These are phyloP conservation scores for Cutaneotrichosporon mucoides DNA, from an alignment of 1,284 basidiomycete species.

Conservation along the genomic window DNA sequence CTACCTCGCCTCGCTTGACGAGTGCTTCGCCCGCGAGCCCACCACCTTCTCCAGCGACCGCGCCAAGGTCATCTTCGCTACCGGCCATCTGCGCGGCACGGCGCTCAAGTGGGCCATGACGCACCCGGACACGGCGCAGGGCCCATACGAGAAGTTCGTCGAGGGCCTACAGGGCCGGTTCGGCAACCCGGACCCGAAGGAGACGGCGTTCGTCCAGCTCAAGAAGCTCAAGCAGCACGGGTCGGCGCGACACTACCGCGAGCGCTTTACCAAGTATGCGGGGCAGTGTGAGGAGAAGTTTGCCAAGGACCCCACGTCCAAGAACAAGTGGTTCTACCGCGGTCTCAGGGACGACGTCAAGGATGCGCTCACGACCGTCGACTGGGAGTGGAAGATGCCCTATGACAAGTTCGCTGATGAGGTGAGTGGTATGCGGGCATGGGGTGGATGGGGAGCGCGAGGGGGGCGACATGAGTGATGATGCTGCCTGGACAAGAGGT, in stretches of 20 bases:
- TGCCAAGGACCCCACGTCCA: constrained; percentile 6
- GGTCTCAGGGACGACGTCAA: constrained; percentile 20
- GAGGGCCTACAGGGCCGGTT: constrained; percentile 12
- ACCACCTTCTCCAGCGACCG: constrained; percentile 30
- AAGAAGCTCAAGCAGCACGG: constrained; percentile 23
- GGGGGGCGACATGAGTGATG: background rate
- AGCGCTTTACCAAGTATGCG: constrained; percentile 13
- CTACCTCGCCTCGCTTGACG: constrained; percentile 16
- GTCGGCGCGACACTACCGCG: constrained; percentile 7
- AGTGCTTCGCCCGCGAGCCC: constrained; percentile 26
- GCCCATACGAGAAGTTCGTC: constrained; percentile 7
- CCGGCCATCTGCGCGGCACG: constrained; percentile 13
- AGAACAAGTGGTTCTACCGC: constrained; percentile 23
- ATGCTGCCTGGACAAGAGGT: too few species aligned
- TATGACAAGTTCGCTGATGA: constrained; percentile 11
- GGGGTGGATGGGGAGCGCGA: background rate
- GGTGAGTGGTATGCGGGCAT: background rate
- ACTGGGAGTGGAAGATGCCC: constrained; percentile 22
- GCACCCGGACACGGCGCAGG: constrained; percentile 12
- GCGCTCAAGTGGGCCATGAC: constrained; percentile 19
- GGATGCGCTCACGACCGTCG: constrained; percentile 9
- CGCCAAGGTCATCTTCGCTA: constrained; percentile 23
- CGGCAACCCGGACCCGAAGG: constrained; percentile 19
- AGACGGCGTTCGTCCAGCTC: constrained; percentile 16
- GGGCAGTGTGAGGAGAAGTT: constrained; percentile 6